These are phyloP conservation scores for Paspalum notatum DNA, from an alignment of 176 grass and related monocot species.

Conservation along the genomic window DNA sequence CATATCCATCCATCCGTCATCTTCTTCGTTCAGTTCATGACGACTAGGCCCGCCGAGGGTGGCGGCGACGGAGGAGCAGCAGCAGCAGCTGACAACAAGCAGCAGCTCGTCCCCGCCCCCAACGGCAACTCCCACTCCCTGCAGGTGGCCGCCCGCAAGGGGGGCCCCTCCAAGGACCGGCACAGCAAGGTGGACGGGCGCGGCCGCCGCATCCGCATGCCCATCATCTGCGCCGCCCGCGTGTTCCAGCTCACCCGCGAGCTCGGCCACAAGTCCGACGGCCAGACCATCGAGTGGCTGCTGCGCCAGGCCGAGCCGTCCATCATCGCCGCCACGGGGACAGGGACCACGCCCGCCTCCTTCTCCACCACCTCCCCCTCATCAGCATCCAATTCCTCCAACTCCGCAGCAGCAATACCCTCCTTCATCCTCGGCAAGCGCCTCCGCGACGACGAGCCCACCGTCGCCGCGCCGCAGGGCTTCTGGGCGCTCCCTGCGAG, in stretches of 20 bases:
- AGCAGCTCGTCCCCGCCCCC: conserved; percentile 45
- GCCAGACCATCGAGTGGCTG: conserved; percentile 97
- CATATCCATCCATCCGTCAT: too few relatives aligned
- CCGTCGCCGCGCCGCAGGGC: conserved; percentile 27
- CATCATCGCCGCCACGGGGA: conserved; percentile 88
- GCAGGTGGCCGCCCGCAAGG: conserved; percentile 52
- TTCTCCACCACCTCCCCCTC: conserved; percentile 71
- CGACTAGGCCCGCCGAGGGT: conserved; percentile 43
- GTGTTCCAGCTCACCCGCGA: conserved; percentile 96
- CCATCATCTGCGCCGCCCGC: conserved; percentile 86
- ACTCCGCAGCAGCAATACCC: not conserved
- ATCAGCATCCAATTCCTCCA: conserved; percentile 6
- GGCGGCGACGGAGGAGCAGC: conserved; percentile 19
- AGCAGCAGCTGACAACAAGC: conserved; percentile 39
- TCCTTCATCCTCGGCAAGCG: conserved; percentile 88
- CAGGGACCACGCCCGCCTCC: conserved; percentile 77
- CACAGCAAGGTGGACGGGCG: conserved; percentile 96
- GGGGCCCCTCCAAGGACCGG: conserved; percentile 72
- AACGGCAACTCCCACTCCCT: conserved; percentile 1
- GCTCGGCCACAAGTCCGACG: conserved; percentile 96
- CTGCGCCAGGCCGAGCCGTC: conserved; percentile 92
- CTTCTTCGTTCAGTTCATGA: conserved; percentile 30
- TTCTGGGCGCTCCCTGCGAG: conserved; percentile 83
- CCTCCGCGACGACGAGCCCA: conserved; percentile 21
- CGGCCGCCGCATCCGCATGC: conserved; percentile 86